Evolutionary conservation across 495 filamentous ascomycete genomes (phyloP).

Genomic region (Podospora pseudoanserina): DNA sequence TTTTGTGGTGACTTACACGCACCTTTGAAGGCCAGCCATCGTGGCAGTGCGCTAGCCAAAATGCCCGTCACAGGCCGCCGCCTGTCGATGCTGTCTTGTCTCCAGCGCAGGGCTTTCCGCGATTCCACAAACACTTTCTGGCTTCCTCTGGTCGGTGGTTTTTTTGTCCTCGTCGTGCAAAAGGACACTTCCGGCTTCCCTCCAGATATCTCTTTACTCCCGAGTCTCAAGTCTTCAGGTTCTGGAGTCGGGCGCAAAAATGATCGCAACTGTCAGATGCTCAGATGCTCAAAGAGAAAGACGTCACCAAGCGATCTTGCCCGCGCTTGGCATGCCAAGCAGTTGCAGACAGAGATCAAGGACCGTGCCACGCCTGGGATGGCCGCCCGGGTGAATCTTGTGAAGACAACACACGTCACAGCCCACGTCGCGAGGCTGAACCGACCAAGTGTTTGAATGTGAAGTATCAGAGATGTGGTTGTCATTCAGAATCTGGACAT

Average conservation of each 20-base stretch:
- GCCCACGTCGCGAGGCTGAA: not conserved
- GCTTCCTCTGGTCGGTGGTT: not conserved
- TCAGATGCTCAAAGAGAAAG: not conserved
- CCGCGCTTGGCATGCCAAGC: not conserved
- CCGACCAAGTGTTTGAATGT: too few relatives aligned
- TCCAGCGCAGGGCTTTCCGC: not conserved
- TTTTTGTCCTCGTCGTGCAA: not conserved
- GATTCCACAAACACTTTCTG: not conserved
- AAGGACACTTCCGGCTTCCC: not conserved
- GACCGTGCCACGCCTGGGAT: not conserved
- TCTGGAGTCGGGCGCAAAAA: not conserved
- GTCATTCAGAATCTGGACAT: too few relatives aligned
- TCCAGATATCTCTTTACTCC: not conserved
- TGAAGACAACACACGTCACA: not conserved
- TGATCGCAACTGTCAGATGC: not conserved
- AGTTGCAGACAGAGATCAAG: not conserved
- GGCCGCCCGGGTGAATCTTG: not conserved
- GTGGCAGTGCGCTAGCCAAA: conserved; percentile 8
- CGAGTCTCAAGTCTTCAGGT: not conserved
- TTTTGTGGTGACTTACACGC: not conserved
- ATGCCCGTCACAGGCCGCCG: conserved; percentile 3
- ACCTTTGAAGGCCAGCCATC: not conserved
- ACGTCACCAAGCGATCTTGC: not conserved
- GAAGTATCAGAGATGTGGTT: too few relatives aligned
- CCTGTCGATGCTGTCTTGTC: not conserved